These are phyloP conservation scores for Candida anglica DNA, from an alignment of 805 yeast species.

Conservation along the genomic window DNA sequence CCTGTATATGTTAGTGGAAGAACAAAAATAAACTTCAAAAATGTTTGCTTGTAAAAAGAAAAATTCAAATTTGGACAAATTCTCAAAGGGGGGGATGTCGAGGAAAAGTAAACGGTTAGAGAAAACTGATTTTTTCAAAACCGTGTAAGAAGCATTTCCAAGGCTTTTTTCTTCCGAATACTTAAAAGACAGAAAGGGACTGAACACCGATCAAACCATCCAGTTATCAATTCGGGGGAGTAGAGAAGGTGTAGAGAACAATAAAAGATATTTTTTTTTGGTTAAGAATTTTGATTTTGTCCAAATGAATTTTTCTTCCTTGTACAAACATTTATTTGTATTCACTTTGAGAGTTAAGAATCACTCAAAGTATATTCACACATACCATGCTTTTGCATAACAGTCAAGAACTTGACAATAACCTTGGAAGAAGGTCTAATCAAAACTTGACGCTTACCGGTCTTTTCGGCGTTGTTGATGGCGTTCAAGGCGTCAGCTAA, in stretches of 20 bases:
- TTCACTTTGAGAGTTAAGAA: not conserved
- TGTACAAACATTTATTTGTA: not conserved
- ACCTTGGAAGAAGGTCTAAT: slow-evolving; percentile 34
- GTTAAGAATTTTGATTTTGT: no score
- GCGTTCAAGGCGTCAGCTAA: slow-evolving; percentile 34
- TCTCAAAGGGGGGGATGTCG: slow-evolving; percentile 35
- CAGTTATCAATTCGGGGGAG: slow-evolving; percentile 93
- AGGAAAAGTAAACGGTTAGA: slow-evolving; percentile 64
- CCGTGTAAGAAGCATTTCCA: slow-evolving; percentile 71
- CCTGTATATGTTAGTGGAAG: slow-evolving; percentile 11
- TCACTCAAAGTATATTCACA: slow-evolving; percentile 6
- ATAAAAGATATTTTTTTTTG: no score
- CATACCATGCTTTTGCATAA: slow-evolving; percentile 34
- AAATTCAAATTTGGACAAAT: not conserved
- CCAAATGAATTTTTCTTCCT: no score
- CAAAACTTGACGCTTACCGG: slow-evolving; percentile 34
- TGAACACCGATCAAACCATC: slow-evolving; percentile 85
- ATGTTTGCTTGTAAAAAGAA: not conserved
- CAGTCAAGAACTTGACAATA: slow-evolving; percentile 28
- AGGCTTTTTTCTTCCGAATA: slow-evolving; percentile 77
- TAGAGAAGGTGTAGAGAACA: slow-evolving; percentile 1
- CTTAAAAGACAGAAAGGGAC: slow-evolving; percentile 97
- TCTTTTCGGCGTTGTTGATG: slow-evolving; percentile 34
- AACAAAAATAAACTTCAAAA: no score
- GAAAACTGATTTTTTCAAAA: slow-evolving; percentile 31